phyloP scores from a whole-genome alignment of 2,329 filamentous ascomycete genomes.

The Diaporthe destruens region DNA sequence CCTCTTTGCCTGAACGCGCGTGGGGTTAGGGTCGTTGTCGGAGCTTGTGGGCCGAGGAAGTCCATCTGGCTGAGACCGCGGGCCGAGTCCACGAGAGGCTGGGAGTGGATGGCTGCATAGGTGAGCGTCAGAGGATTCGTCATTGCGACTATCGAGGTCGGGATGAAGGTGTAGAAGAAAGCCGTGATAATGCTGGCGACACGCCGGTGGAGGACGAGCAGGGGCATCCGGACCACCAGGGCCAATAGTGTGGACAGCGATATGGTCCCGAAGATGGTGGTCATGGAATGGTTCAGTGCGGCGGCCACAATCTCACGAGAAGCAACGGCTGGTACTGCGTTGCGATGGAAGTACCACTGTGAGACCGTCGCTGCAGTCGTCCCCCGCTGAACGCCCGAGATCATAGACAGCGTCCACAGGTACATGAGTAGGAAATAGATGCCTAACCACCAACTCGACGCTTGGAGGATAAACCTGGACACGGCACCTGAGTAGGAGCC shows the following conservation, averaged over 20 bases:
- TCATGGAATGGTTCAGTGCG: conserved; percentile 83
- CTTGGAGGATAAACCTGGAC: conserved; percentile 80
- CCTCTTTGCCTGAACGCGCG: conserved; percentile 58
- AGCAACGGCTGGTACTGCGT: conserved; percentile 80
- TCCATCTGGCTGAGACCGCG: conserved; percentile 85
- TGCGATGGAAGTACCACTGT: conserved; percentile 99
- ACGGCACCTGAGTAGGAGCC: conserved; percentile 79
- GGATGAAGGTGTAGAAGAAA: conserved; percentile 78
- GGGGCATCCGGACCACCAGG: conserved; percentile 83
- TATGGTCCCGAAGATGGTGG: conserved; percentile 92
- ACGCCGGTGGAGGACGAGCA: conserved; percentile 84
- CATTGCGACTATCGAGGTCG: conserved; percentile 85
- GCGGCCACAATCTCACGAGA: conserved; percentile 86
- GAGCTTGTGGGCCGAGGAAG: conserved; percentile 79
- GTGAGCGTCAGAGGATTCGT: conserved; percentile 94
- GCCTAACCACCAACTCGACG: conserved; percentile 96
- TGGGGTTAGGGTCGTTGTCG: conserved; percentile 78
- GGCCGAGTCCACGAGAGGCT: conserved; percentile 82
- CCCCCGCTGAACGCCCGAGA: conserved; percentile 88
- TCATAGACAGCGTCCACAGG: conserved; percentile 91
- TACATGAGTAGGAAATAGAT: conserved; percentile 93
- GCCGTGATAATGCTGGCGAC: conserved; percentile 73
- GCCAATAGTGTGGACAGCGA: conserved; percentile 87
- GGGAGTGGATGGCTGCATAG: conserved; percentile 93
- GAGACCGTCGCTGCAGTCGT: conserved; percentile 95